phyloP scores from a whole-genome alignment of 345 rosid species.

The Anacardium occidentale region DNA sequence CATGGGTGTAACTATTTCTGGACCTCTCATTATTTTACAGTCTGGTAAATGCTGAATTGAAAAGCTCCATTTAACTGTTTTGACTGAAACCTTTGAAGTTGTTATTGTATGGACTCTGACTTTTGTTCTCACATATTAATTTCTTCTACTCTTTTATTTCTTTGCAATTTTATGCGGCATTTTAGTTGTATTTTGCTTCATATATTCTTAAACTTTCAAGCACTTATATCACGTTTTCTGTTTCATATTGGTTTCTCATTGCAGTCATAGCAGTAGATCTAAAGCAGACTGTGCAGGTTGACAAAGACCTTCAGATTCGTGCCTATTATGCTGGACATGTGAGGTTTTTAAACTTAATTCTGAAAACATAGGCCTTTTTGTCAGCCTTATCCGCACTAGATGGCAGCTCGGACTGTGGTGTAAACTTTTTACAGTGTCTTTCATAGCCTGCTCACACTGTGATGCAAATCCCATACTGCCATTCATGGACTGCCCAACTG shows the following conservation, averaged over 20 bases:
- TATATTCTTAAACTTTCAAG: not conserved
- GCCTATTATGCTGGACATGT: conserved; percentile 98
- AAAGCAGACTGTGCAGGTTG: conserved; percentile 91
- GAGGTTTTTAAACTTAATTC: conserved; percentile 30
- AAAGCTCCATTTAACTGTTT: not conserved
- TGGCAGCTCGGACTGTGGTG: too few species aligned
- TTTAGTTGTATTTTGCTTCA: conserved; percentile 1
- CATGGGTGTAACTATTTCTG: not conserved
- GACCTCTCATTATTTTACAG: not conserved
- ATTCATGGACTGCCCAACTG: not conserved
- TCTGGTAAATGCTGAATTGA: not conserved
- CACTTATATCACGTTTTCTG: not conserved
- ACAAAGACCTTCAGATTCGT: conserved; percentile 82
- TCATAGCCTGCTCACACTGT: too few species aligned
- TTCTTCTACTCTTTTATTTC: not conserved
- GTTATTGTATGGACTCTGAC: not conserved
- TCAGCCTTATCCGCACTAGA: conserved; percentile 1
- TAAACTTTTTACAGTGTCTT: too few species aligned
- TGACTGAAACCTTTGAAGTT: not conserved
- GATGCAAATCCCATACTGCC: not conserved
- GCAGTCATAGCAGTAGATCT: conserved; percentile 84
- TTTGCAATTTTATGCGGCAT: not conserved
- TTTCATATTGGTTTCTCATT: conserved; percentile 15
- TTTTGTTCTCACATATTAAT: not conserved
- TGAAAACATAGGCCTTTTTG: conserved; percentile 1